phyloP scores from a whole-genome alignment of 2,329 filamentous ascomycete genomes.

The Scopulariopsis brevicaulis region DNA sequence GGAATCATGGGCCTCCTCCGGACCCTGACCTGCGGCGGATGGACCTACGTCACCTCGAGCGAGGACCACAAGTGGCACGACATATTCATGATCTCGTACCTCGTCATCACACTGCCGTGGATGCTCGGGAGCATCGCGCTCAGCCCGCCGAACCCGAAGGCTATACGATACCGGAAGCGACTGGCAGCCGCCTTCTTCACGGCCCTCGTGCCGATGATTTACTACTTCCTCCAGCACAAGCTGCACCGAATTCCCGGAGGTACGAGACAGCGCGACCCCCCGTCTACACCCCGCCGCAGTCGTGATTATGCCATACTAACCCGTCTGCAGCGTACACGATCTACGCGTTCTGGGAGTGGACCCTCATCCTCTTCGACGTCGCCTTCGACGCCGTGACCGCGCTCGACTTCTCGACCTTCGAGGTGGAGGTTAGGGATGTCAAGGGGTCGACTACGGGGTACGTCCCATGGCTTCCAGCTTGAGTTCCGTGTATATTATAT shows the following conservation, averaged over 20 bases:
- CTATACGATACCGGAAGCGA: slow-evolving; percentile 82
- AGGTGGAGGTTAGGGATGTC: slow-evolving; percentile 78
- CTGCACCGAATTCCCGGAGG: slow-evolving; percentile 88
- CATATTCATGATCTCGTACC: slow-evolving; percentile 97
- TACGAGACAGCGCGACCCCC: slow-evolving; percentile 30
- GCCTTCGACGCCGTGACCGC: slow-evolving; percentile 92
- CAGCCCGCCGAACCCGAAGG: slow-evolving; percentile 71
- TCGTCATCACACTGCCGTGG: slow-evolving; percentile 91
- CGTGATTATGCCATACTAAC: background rate
- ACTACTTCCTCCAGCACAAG: slow-evolving; percentile 98
- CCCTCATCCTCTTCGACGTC: slow-evolving; percentile 87
- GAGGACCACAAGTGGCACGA: slow-evolving; percentile 99
- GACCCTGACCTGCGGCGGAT: slow-evolving; percentile 89
- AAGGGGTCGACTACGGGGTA: slow-evolving; percentile 96
- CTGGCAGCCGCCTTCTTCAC: slow-evolving; percentile 79
- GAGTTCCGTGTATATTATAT: slow-evolving; percentile 3
- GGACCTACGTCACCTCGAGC: slow-evolving; percentile 97
- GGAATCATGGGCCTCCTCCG: slow-evolving; percentile 72
- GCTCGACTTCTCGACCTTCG: slow-evolving; percentile 81
- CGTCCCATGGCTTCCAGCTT: slow-evolving; percentile 80
- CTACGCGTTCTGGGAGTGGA: slow-evolving; percentile 97
- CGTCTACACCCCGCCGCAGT: background rate
- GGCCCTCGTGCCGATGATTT: slow-evolving; percentile 79
- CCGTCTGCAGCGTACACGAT: slow-evolving; percentile 72
- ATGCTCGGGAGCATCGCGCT: slow-evolving; percentile 81